These are phyloP conservation scores for Pelargonium myrrhifolium DNA, from an alignment of 441 rosid genomes.

Conservation along the genomic window DNA sequence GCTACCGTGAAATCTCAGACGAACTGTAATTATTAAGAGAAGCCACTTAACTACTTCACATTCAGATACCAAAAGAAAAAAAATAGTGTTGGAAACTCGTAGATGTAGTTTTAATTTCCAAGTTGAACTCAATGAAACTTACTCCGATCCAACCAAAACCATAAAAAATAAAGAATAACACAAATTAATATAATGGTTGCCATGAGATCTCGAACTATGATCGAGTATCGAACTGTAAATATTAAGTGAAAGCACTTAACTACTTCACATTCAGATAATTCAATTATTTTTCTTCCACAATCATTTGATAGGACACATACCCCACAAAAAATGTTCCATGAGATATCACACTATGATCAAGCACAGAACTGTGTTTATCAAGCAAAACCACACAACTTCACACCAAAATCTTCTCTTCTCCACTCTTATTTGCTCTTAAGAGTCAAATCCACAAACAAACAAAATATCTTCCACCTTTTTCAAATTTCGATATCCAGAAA, in stretches of 20 bases:
- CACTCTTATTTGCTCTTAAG: too few species aligned
- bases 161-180: too few species aligned
- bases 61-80: too few species aligned
- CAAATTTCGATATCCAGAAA: too few species aligned
- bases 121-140: too few species aligned
- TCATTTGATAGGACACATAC: not conserved
- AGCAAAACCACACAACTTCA: not conserved
- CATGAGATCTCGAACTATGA: not conserved
- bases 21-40: not conserved
- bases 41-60: not conserved
- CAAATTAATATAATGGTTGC: too few species aligned
- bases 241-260: not conserved
- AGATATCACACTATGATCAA: not conserved
- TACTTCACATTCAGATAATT: not conserved
- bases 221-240: not conserved
- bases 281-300: not conserved
- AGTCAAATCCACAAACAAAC: not conserved
- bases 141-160: too few species aligned
- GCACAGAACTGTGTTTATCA: not conserved
- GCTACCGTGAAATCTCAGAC: not conserved
- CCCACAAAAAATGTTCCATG: not conserved
- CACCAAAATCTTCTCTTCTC: not conserved
- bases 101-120: too few species aligned
- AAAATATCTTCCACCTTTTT: not conserved
- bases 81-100: too few species aligned